Evolutionary conservation across 2,329 filamentous ascomycete genomes (phyloP), one percentile per base, ranked within the genome.

Genomic region (Aureobasidium mangrovei): DNA sequence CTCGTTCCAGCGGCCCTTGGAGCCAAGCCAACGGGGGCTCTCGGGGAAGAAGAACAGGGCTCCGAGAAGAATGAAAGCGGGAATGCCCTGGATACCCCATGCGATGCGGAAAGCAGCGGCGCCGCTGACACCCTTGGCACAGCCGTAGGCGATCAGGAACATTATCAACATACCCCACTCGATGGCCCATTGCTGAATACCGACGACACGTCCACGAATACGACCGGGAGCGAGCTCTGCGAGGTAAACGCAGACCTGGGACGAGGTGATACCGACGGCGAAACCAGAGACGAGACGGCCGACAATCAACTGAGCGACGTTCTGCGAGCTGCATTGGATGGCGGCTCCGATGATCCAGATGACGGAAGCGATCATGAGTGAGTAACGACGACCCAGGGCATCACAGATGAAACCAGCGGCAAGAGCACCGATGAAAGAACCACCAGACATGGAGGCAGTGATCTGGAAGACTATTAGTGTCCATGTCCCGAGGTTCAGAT

Each of bases 221-320:
- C 69, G 63, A 56, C 70, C 70, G 10, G 69, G 69, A 2, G 70
- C 69, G 18, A 95, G 95, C 68, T 95, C 91, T 42, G 90, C 91
- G 67, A 95, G 90, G 67, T 95, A 95, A 43, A 95, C 86, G 0
- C 91, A 91, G 1, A 95, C 89, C 61, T 95, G 95, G 45, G 90
- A 91, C 0, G 90, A 95, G 44, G 94, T 77, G 66, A 90, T 86
- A 69, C 91, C 91, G 57, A 95, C 88, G 40, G 89, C 87, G 7
- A 95, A 73, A 72, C 91, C 90, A 55, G 88, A 88, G 68, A 93
- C 79, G 59, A 95, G 83, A 69, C 91, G 84, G 9, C 89, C 88
- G 7, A 86, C 65, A 62, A 81, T 77, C 58, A 72, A 65, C 32
- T 70, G 63, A 47, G 65, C 60, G 8, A 72, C 59, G 52, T 69